Evolutionary conservation across 1,284 basidiomycete genomes (phyloP).

Genomic region (Cerrena zonata): DNA sequence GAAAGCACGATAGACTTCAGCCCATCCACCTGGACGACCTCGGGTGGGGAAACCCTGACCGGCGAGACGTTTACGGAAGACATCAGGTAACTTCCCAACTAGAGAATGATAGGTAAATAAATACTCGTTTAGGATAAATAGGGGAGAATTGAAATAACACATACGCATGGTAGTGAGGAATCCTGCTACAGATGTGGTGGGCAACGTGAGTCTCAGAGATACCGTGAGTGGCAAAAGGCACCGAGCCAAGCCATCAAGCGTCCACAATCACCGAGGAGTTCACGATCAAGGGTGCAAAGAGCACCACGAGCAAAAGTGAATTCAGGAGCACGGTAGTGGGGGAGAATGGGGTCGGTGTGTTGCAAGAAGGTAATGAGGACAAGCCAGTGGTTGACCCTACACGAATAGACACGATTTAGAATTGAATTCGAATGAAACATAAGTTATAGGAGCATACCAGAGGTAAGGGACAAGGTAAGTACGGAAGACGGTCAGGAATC

Average conservation of each 20-base stretch:
- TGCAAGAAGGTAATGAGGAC: constrained; percentile 93
- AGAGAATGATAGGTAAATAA: constrained; percentile 1
- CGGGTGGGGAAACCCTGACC: constrained; percentile 54
- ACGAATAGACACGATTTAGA: not conserved
- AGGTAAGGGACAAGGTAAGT: constrained; percentile 89
- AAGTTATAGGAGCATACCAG: constrained; percentile 42
- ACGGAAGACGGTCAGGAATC: constrained; percentile 73
- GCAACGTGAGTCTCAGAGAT: constrained; percentile 91
- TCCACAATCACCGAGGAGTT: constrained; percentile 77
- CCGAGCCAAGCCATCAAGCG: constrained; percentile 72
- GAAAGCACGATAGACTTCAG: constrained; percentile 72
- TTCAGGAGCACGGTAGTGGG: constrained; percentile 86
- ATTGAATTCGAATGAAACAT: not conserved
- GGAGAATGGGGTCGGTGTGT: constrained; percentile 92
- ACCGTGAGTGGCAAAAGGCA: constrained; percentile 72
- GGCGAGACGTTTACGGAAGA: constrained; percentile 77
- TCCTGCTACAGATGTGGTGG: constrained; percentile 89
- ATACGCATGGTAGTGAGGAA: constrained; percentile 84
- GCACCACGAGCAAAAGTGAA: constrained; percentile 97
- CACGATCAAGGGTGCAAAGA: constrained; percentile 88
- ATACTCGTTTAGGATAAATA: not conserved
- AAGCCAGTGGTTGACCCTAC: constrained; percentile 79
- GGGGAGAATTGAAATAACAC: no score
- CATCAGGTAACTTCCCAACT: constrained; percentile 89
- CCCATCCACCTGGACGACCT: constrained; percentile 70